Conservation (phyloP, 805 yeast species). For the Yarrowia sp. region DNA sequence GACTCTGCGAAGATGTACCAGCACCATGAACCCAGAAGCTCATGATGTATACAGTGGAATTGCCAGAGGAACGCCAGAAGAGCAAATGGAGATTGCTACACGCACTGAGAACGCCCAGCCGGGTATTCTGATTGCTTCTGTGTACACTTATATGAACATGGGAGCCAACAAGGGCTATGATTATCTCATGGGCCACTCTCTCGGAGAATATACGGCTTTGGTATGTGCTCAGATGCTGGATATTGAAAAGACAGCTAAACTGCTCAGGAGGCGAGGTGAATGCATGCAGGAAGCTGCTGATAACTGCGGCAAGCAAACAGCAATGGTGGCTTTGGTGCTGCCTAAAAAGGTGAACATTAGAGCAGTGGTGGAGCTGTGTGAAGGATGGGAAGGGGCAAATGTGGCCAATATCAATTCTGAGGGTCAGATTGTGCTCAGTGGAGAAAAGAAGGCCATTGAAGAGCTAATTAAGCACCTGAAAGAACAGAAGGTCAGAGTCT, state of each 20-base stretch:
- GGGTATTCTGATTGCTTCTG: not conserved
- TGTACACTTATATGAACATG: not conserved
- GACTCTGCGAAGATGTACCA: no score
- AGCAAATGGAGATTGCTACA: not conserved
- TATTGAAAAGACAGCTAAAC: not conserved
- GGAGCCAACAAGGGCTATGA: not conserved
- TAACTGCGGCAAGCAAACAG: not conserved
- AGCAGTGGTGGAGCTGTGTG: not conserved
- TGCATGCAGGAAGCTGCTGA: constrained; percentile 16
- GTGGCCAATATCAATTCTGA: constrained; percentile 14
- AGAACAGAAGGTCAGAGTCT: not conserved
- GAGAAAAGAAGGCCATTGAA: not conserved
- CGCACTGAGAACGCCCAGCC: constrained; percentile 23
- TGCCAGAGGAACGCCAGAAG: not conserved
- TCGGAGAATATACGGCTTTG: constrained; percentile 23
- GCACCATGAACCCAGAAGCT: no score
- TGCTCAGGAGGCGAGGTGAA: not conserved
- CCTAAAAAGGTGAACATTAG: not conserved
- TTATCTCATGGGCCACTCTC: constrained; percentile 10
- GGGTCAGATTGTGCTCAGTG: constrained; percentile 12
- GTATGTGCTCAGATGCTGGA: constrained; percentile 12
- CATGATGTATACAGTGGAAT: no score
- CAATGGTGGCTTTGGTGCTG: constrained; percentile 7
- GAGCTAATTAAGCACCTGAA: not conserved
- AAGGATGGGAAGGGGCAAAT: constrained; percentile 1